Percentiles rank a stretch among this genome's conserved stretches.
Evolutionary conservation across 192 early-diverging fungal genomes (phyloP).

Genomic region (Dissophora ornata): DNA sequence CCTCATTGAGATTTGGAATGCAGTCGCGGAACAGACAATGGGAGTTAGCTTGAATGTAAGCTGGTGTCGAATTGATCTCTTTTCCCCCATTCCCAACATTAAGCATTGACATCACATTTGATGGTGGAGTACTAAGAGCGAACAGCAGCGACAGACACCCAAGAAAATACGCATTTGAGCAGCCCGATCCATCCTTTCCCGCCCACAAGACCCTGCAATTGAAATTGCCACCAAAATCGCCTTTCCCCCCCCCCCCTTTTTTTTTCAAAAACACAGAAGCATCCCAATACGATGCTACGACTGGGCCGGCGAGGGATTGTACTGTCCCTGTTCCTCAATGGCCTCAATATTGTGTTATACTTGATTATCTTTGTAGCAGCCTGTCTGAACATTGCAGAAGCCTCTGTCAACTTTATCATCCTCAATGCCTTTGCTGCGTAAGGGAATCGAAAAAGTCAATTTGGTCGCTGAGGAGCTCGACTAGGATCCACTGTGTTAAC

Average conservation of each 20-base stretch:
- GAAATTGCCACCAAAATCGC: no score
- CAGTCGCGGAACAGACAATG: neutral
- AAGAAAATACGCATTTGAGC: no score
- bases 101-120: neutral
- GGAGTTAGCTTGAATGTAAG: slow-evolving; percentile 2
- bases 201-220: no score
- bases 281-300: slow-evolving; percentile 28
- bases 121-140: no score
- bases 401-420: slow-evolving; percentile 50
- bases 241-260: neutral
- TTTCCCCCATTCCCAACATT: neutral
- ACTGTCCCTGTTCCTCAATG: slow-evolving; percentile 43
- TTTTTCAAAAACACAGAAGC: neutral
- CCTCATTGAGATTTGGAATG: slow-evolving; percentile 41
- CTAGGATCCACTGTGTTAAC: no score
- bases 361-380: slow-evolving; percentile 38
- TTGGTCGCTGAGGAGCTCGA: neutral
- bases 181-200: no score
- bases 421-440: slow-evolving; percentile 48
- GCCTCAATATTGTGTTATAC: slow-evolving; percentile 41
- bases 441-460: no score
- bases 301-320: slow-evolving; percentile 44
- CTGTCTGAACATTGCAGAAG: slow-evolving; percentile 46
- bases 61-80: neutral
- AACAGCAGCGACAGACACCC: no score